A percentile compares a stretch with the other conserved stretches of the same genome.
phyloP scores from a whole-genome alignment of 2,329 filamentous ascomycete genomes.

The Fusarium acutatum region DNA sequence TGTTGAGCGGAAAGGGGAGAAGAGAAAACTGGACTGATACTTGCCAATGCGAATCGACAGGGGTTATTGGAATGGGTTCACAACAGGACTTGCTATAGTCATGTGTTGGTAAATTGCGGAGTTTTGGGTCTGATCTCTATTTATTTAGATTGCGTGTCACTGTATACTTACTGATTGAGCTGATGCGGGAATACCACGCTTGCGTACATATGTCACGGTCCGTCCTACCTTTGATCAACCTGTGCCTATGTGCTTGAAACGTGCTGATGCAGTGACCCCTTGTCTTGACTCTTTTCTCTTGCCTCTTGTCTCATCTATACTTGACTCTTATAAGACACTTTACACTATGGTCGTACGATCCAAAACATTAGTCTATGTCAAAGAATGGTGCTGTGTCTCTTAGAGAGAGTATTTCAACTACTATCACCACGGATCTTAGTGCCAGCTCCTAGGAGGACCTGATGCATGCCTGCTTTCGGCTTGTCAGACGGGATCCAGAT shows the following conservation, averaged over 20 bases:
- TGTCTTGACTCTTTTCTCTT: background rate
- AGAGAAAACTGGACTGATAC: background rate
- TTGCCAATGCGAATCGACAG: background rate
- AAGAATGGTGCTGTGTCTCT: background rate
- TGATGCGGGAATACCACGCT: conserved; percentile 19
- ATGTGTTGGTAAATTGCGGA: conserved; percentile 30
- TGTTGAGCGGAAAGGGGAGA: background rate
- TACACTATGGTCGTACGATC: background rate
- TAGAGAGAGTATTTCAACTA: background rate
- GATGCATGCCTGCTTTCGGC: too few relatives aligned
- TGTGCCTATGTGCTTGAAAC: background rate
- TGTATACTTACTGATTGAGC: conserved; percentile 22
- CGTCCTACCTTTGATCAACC: background rate
- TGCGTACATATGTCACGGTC: conserved; percentile 24
- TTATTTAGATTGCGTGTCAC: conserved; percentile 18
- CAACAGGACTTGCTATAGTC: conserved; percentile 2
- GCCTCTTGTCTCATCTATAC: background rate
- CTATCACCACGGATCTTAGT: background rate
- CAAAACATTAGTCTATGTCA: background rate
- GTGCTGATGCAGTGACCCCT: background rate
- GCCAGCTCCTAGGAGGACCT: too few relatives aligned
- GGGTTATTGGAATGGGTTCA: conserved; percentile 19
- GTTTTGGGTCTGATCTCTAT: conserved; percentile 37
- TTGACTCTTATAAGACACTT: background rate
- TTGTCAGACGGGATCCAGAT: background rate